Conservation (phyloP, 2,329 filamentous ascomycete genomes). For the Aspergillus proliferans region DNA sequence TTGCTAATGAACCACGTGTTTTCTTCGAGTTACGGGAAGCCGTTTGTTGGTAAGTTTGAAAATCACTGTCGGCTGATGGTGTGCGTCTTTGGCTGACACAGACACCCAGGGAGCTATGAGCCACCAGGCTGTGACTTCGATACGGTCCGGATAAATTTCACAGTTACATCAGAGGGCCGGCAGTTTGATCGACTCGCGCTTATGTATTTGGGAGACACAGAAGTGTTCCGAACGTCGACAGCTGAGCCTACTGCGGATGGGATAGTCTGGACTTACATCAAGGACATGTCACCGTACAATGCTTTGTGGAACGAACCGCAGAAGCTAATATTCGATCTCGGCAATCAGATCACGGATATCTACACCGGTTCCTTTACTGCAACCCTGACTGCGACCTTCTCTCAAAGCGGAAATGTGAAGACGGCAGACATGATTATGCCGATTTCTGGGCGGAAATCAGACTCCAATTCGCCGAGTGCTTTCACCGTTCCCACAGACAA, state of each 20-base stretch:
- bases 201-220: slow-evolving; percentile 69
- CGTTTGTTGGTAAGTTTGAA: slow-evolving; percentile 58
- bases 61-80: too few relatives aligned
- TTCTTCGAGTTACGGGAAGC: slow-evolving; percentile 64
- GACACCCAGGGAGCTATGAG: slow-evolving; percentile 50
- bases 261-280: slow-evolving; percentile 69
- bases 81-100: background rate
- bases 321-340: slow-evolving; percentile 73
- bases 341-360: slow-evolving; percentile 62
- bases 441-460: slow-evolving; percentile 36
- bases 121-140: slow-evolving; percentile 68
- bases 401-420: slow-evolving; percentile 37
- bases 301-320: slow-evolving; percentile 63
- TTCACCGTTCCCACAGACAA: slow-evolving; percentile 61
- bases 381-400: slow-evolving; percentile 69
- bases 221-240: slow-evolving; percentile 79
- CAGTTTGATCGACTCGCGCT: slow-evolving; percentile 72
- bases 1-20: slow-evolving; percentile 67
- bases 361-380: slow-evolving; percentile 71
- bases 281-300: slow-evolving; percentile 69
- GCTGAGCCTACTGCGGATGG: slow-evolving; percentile 67
- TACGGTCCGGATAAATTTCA: slow-evolving; percentile 69
- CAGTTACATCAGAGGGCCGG: slow-evolving; percentile 61
- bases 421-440: slow-evolving; percentile 63
- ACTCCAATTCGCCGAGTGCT: slow-evolving; percentile 52